A percentile compares a stretch with the other conserved stretches of the same genome.
Evolutionary conservation across 2,329 filamentous ascomycete species (phyloP).

Genomic region (Phoma sp.): DNA sequence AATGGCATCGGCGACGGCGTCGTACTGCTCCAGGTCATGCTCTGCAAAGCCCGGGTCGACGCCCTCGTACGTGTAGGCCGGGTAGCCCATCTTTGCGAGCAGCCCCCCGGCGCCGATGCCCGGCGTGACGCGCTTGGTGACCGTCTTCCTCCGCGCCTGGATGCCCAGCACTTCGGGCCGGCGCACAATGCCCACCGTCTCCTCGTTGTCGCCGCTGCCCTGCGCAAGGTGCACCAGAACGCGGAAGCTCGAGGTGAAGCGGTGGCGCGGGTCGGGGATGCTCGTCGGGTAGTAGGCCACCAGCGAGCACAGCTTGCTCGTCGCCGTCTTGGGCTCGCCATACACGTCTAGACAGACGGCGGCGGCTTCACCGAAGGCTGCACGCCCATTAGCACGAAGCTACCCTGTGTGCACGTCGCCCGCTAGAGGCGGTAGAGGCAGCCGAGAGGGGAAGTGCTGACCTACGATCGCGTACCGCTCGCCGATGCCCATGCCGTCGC

Average conservation of each 20-base stretch:
- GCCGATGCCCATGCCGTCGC: slow-evolving; percentile 63
- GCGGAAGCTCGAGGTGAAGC: slow-evolving; percentile 53
- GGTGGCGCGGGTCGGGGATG: slow-evolving; percentile 61
- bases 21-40: slow-evolving; percentile 71
- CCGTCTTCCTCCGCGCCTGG: slow-evolving; percentile 58
- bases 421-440: background rate
- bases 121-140: slow-evolving; percentile 57
- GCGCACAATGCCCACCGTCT: slow-evolving; percentile 58
- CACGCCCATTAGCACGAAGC: slow-evolving; percentile 5
- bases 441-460: slow-evolving; percentile 46
- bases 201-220: slow-evolving; percentile 39
- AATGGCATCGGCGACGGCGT: slow-evolving; percentile 68
- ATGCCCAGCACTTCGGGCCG: slow-evolving; percentile 61
- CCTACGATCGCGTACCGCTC: slow-evolving; percentile 70
- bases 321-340: slow-evolving; percentile 60
- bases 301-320: slow-evolving; percentile 62
- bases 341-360: slow-evolving; percentile 65
- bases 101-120: slow-evolving; percentile 60
- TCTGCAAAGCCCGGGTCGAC: slow-evolving; percentile 74
- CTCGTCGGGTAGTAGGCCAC: slow-evolving; percentile 69
- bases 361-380: slow-evolving; percentile 70
- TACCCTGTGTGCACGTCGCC: background rate
- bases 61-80: slow-evolving; percentile 63
- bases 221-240: slow-evolving; percentile 66
- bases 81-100: slow-evolving; percentile 52